Evolutionary conservation across 202 grass and related monocot species (phyloP).

Genomic region (Carex arenaria): DNA sequence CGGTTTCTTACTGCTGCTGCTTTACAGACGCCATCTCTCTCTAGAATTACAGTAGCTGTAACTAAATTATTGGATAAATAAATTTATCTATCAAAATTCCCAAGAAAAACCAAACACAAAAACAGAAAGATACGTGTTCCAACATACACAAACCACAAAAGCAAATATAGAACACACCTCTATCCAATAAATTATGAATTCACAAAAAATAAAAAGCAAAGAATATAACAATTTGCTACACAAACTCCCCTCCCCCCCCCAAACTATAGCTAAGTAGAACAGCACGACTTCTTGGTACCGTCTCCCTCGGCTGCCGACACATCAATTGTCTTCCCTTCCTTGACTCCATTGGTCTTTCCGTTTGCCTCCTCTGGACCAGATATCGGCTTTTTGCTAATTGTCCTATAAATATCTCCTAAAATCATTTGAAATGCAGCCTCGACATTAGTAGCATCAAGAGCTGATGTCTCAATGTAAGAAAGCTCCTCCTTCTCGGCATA

Average conservation of each 20-base stretch:
- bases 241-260: not conserved
- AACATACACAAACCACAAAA: constrained; percentile 29
- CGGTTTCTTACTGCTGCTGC: not conserved
- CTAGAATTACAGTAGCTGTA: constrained; percentile 1
- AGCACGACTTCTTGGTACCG: constrained; percentile 60
- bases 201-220: not conserved
- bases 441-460: constrained; percentile 73
- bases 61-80: constrained; percentile 13
- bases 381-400: constrained; percentile 70
- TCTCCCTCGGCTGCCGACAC: constrained; percentile 33
- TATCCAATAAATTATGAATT: constrained; percentile 31
- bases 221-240: constrained; percentile 17
- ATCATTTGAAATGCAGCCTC: constrained; percentile 81
- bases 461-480: constrained; percentile 80
- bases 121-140: not conserved
- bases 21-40: not conserved
- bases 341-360: constrained; percentile 32
- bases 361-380: constrained; percentile 32
- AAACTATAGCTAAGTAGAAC: constrained; percentile 44
- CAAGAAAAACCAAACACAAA: constrained; percentile 10
- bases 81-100: constrained; percentile 19
- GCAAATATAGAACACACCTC: constrained; percentile 44
- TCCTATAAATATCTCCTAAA: constrained; percentile 62
- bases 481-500: constrained; percentile 61
- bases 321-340: constrained; percentile 72